Evolutionary conservation across 1,284 basidiomycete species (phyloP), one percentile per base, ranked within the genome.

Genomic region (Ustilago trichophora): DNA sequence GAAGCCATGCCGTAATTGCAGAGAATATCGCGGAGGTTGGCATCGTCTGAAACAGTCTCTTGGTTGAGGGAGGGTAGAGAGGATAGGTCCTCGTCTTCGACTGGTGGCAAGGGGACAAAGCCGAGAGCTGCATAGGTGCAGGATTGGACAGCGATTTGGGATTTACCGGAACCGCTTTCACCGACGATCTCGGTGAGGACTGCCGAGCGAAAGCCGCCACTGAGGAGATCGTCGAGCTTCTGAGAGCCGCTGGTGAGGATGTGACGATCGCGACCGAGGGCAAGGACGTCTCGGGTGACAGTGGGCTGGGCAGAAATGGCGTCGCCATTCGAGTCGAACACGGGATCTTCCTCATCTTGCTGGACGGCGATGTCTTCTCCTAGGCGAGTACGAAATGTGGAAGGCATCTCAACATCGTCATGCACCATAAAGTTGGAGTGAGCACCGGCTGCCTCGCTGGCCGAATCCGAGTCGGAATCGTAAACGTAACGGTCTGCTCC

Each of bases 161-260:
- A 74, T 42, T 78, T 78, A 12, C 77, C 77, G 7, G 72, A 64
- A 2, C 70, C 58, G 31, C 72, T 78, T 24, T 78, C 72, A 13
- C 76, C 76, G 6, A 74, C 65, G 16, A 78, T n/a, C 33, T 78
- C 76, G n/a, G 74, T 71, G 11, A 78, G 45, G 1, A 45, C 48
- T 7, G 62, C 57, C 1, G 53, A 35, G 2, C 59, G 51, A 9
- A 74, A 49, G 1, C 74, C 74, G 7, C 76, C 76, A 1, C 45
- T 35, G 2, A 78, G 54, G 21, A 71, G 43, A 2, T 36, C 38
- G 16, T 78, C 76, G 2, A 78, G 56, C 25, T 55, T 37, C 11
- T 18, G 3, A 6, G 48, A 42, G 3, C 74, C 74, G 7, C 50
- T 64, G 1, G 69, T 59, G 19, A 64, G 13, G 6, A 52, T 6